Evolutionary conservation across 1,284 basidiomycete species (phyloP), one percentile per base, ranked within the genome.

Genomic region (Ceratobasidium sp.): DNA sequence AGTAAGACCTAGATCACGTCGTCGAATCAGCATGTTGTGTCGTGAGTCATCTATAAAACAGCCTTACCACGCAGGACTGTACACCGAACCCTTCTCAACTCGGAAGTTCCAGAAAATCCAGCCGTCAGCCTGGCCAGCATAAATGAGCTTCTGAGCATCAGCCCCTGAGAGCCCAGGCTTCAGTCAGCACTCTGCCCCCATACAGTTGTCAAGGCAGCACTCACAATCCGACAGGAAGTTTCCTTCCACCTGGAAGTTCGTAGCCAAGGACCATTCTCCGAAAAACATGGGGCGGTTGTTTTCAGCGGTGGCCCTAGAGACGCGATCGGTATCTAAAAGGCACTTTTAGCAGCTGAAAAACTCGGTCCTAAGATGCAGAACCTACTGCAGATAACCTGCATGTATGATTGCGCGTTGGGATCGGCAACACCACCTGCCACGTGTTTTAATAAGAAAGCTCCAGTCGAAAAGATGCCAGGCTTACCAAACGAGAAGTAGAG

Each of bases 81-180:
- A 39, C 3, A 55, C 21, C n/a, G 73, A 65, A 48, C 60, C 73
- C 43, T 81, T 83, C 78, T 92, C 91, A 14, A 88, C 83, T 76
- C 89, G 90, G 81, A 92, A 92, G 79, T 86, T 92, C 91, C 91
- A 92, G 80, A 88, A 92, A 50, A 91, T 84, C 91, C 91, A 92
- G 23, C 91, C 90, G 1, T 84, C 84, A 45, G 85, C 85, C 76
- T 89, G 79, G 71, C 84, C 84, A 74, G 70, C 70, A 34, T 52
- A 71, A 26, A 71, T 91, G 80, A 88, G 92, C 52, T 91, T 84
- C 90, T 91, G 93, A 21, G 91, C 91, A 1, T 84, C 84, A 43
- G 85, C 85, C 76, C 72, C 72, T 71, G 89, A n/a, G n/a, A n/a
- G n/a, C n/a, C n/a, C n/a, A n/a, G n/a, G n/a, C n/a, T n/a, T n/a